Conservation (phyloP, 2,329 filamentous ascomycete species). For the Ilyonectria robusta region DNA sequence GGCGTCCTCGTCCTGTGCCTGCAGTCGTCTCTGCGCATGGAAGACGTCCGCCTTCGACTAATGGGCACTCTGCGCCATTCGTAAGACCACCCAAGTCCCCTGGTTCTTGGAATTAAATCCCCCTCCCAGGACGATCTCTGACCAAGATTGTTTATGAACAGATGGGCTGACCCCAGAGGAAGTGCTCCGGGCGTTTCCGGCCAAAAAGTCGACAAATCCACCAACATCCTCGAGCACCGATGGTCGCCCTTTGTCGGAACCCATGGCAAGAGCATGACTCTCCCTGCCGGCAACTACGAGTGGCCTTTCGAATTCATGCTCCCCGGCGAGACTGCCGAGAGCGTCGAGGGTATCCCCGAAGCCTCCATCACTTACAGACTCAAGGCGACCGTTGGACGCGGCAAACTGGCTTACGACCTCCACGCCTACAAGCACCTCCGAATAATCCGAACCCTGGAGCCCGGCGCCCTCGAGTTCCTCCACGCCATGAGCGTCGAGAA, state of each 20-base stretch:
- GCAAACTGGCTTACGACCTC: constrained; percentile 90
- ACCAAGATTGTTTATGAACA: constrained; percentile 43
- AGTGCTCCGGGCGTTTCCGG: constrained; percentile 72
- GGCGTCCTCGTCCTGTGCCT: constrained; percentile 83
- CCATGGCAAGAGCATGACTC: constrained; percentile 69
- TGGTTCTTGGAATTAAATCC: constrained; percentile 19
- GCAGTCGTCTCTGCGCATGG: constrained; percentile 76
- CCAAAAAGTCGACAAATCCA: constrained; percentile 71
- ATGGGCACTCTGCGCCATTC: constrained; percentile 76
- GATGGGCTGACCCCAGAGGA: constrained; percentile 66
- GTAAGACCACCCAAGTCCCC: constrained; percentile 62
- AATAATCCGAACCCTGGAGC: constrained; percentile 82
- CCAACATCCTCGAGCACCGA: constrained; percentile 75
- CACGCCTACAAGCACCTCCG: constrained; percentile 84
- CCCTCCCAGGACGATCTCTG: constrained; percentile 24
- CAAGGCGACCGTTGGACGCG: constrained; percentile 89
- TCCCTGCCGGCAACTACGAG: constrained; percentile 84
- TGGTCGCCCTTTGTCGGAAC: constrained; percentile 76
- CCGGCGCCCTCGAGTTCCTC: constrained; percentile 81
- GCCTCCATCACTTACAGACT: constrained; percentile 92
- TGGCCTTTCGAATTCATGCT: constrained; percentile 84
- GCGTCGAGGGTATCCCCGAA: constrained; percentile 88
- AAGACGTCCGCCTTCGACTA: constrained; percentile 80
- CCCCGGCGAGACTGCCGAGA: constrained; percentile 84
- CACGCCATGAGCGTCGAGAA: constrained; percentile 97